These are phyloP conservation scores for Diaporthe caulivora DNA, from an alignment of 2,329 filamentous ascomycete genomes.

Conservation along the genomic window DNA sequence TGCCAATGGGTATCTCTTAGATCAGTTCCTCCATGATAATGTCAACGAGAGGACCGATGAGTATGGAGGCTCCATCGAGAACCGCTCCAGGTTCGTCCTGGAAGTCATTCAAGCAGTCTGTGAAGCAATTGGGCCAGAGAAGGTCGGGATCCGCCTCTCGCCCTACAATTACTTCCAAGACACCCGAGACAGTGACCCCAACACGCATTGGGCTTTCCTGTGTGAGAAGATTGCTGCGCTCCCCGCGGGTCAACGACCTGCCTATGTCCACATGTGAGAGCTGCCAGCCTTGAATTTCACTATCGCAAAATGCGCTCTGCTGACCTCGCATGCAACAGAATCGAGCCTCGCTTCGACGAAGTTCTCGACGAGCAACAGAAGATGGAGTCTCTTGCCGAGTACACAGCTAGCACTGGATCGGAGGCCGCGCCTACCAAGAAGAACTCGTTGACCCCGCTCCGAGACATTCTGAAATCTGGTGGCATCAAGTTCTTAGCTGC, in stretches of 20 bases:
- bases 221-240: slow-evolving; percentile 51
- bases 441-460: slow-evolving; percentile 55
- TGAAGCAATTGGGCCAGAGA: slow-evolving; percentile 61
- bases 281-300: neutral
- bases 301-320: neutral
- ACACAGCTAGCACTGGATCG: slow-evolving; percentile 44
- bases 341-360: slow-evolving; percentile 62
- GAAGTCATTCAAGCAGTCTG: slow-evolving; percentile 59
- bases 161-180: slow-evolving; percentile 57
- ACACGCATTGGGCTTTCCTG: slow-evolving; percentile 52
- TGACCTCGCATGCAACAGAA: slow-evolving; percentile 43
- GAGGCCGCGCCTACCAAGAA: slow-evolving; percentile 27
- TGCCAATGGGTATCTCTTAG: slow-evolving; percentile 72
- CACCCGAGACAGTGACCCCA: slow-evolving; percentile 46
- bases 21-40: slow-evolving; percentile 68
- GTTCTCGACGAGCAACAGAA: slow-evolving; percentile 58
- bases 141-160: slow-evolving; percentile 68
- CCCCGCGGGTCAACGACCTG: slow-evolving; percentile 49
- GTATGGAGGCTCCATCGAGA: slow-evolving; percentile 66
- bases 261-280: slow-evolving; percentile 60
- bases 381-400: slow-evolving; percentile 51
- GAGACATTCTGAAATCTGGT: slow-evolving; percentile 52
- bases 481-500: slow-evolving; percentile 62
- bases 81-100: slow-evolving; percentile 64
- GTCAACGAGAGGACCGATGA: slow-evolving; percentile 63